phyloP scores from a whole-genome alignment of 805 yeast species.

The Jamesozyma gamospora region DNA sequence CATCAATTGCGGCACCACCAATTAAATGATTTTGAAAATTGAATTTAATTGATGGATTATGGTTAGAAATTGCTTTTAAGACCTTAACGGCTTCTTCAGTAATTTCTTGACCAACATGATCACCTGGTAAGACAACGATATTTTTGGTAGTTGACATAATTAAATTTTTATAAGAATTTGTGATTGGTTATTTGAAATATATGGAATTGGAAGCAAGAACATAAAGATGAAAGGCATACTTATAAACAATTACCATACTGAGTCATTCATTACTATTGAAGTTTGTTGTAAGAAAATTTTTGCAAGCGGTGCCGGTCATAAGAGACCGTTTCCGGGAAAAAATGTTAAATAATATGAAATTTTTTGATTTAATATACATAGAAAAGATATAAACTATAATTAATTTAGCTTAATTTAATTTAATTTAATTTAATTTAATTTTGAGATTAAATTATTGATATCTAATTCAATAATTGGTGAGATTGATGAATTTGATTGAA shows the following conservation, averaged over 20 bases:
- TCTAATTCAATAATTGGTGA: constrained; percentile 63
- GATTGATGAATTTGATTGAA: constrained; percentile 47
- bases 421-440: constrained; percentile 40
- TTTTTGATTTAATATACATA: not conserved
- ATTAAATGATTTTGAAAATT: constrained; percentile 76
- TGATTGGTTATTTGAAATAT: too few relatives aligned
- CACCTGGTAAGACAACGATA: constrained; percentile 88
- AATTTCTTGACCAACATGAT: constrained; percentile 91
- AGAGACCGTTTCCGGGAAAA: too few relatives aligned
- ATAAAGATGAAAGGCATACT: too few relatives aligned
- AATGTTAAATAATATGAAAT: too few relatives aligned
- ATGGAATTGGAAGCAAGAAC: too few relatives aligned
- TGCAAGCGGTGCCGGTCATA: too few relatives aligned
- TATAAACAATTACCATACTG: too few relatives aligned
- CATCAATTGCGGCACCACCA: constrained; percentile 98
- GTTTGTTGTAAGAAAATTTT: too few relatives aligned
- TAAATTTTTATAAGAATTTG: too few relatives aligned
- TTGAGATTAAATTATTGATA: constrained; percentile 57
- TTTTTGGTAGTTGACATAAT: constrained; percentile 37
- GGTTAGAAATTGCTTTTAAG: constrained; percentile 62
- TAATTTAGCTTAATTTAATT: too few relatives aligned
- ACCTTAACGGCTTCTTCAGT: constrained; percentile 88
- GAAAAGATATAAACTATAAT: not conserved
- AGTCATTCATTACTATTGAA: too few relatives aligned
- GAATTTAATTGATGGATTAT: constrained; percentile 48